phyloP scores from a whole-genome alignment of 257 asterid species.

The Ballota nigra region DNA sequence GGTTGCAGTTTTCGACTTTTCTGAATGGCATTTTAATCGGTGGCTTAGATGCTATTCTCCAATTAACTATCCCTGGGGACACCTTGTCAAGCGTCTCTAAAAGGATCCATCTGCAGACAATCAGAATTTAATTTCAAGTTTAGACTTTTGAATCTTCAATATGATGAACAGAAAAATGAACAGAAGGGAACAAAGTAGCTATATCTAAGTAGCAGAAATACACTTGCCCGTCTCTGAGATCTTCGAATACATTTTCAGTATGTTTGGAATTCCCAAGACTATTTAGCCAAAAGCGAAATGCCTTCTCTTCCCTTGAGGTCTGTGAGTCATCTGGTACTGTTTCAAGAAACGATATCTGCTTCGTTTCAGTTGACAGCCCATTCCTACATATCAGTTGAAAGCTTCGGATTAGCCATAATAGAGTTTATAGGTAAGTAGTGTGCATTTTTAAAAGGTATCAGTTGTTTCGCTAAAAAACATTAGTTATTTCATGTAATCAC shows the following conservation, averaged over 20 bases:
- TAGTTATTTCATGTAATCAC: slow-evolving; percentile 27
- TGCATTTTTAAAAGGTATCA: background rate
- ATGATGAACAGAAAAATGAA: slow-evolving; percentile 8
- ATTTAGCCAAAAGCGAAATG: slow-evolving; percentile 91
- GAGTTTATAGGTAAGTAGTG: background rate
- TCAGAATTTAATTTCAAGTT: background rate
- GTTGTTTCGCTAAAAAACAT: background rate
- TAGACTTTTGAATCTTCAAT: background rate
- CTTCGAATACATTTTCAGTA: slow-evolving; percentile 93
- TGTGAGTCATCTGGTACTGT: slow-evolving; percentile 63
- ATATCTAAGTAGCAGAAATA: background rate
- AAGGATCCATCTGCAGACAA: slow-evolving; percentile 78
- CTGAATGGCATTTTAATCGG: slow-evolving; percentile 95
- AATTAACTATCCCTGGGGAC: slow-evolving; percentile 85
- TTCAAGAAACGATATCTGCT: slow-evolving; percentile 78
- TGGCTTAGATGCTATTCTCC: slow-evolving; percentile 92
- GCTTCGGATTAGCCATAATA: background rate
- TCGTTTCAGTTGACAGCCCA: slow-evolving; percentile 81
- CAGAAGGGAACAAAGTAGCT: background rate
- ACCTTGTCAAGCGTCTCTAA: slow-evolving; percentile 88
- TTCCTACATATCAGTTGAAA: slow-evolving; percentile 57
- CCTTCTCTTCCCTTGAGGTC: slow-evolving; percentile 87
- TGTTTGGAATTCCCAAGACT: slow-evolving; percentile 75
- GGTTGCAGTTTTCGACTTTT: slow-evolving; percentile 96
- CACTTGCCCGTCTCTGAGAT: slow-evolving; percentile 88